phyloP scores from a whole-genome alignment of 2,329 filamentous ascomycete genomes.

The Hymenoscyphus fraxineus region DNA sequence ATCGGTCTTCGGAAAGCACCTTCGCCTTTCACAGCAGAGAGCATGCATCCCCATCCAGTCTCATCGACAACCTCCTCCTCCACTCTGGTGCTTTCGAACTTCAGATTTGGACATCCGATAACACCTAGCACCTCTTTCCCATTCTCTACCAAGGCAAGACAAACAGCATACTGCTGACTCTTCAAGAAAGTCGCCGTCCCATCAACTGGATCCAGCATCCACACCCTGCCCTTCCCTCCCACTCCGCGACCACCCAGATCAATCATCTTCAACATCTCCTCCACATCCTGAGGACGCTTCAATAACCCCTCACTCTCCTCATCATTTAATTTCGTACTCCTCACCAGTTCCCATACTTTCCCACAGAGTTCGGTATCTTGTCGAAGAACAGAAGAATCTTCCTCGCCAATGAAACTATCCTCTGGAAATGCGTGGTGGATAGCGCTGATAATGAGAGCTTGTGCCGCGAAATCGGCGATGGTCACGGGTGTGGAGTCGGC shows the following conservation, averaged over 20 bases:
- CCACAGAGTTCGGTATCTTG: slow-evolving; percentile 44
- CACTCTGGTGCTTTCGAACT: slow-evolving; percentile 37
- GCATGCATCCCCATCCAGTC: slow-evolving; percentile 45
- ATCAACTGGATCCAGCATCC: slow-evolving; percentile 64
- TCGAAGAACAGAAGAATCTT: slow-evolving; percentile 52
- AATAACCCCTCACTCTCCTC: slow-evolving; percentile 37
- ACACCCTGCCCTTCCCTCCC: slow-evolving; percentile 44
- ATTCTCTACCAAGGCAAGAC: slow-evolving; percentile 54
- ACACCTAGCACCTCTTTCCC: slow-evolving; percentile 56
- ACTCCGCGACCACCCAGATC: slow-evolving; percentile 50
- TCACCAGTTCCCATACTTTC: slow-evolving; percentile 54
- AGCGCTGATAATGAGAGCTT: slow-evolving; percentile 57
- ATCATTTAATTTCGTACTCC: slow-evolving; percentile 36
- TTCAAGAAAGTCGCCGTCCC: slow-evolving; percentile 59
- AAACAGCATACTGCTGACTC: slow-evolving; percentile 60
- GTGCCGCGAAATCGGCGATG: slow-evolving; percentile 60
- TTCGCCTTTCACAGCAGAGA: slow-evolving; percentile 46
- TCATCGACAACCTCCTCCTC: slow-evolving; percentile 38
- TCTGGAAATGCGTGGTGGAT: slow-evolving; percentile 50
- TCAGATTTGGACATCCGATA: slow-evolving; percentile 59
- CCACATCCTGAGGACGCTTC: slow-evolving; percentile 41
- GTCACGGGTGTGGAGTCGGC: slow-evolving; percentile 58
- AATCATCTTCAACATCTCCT: slow-evolving; percentile 59
- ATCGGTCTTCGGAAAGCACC: slow-evolving; percentile 40
- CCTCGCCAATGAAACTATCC: slow-evolving; percentile 60